Evolutionary conservation across 768 basidiomycete genomes (phyloP).

Genomic region (Pisolithus tinctorius): DNA sequence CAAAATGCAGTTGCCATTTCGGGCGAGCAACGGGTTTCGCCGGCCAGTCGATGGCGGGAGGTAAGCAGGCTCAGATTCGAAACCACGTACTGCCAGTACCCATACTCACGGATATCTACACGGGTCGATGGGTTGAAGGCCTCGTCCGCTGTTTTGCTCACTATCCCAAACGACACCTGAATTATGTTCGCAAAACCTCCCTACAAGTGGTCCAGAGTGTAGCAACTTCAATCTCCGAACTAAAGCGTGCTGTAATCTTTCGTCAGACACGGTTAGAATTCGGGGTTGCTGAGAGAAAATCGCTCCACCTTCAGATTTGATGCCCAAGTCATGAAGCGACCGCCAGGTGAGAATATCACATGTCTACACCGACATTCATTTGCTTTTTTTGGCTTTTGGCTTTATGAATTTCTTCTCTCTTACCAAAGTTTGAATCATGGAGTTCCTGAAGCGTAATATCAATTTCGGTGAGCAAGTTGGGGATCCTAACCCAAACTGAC

Average conservation of each 20-base stretch:
- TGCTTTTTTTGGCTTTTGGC: conserved; percentile 40
- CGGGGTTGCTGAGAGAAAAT: neutral
- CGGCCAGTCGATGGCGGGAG: neutral
- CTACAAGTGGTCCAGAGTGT: neutral
- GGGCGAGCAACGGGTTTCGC: neutral
- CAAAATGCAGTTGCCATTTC: neutral
- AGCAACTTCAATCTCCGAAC: neutral
- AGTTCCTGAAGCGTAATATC: conserved; percentile 48
- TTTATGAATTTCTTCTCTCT: conserved; percentile 76
- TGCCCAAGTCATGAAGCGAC: neutral
- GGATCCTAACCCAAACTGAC: conserved; percentile 36
- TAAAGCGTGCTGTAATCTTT: neutral
- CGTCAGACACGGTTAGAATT: neutral
- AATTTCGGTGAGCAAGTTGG: neutral
- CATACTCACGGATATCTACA: neutral
- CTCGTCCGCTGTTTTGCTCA: too few species aligned
- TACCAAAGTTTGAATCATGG: conserved; percentile 84
- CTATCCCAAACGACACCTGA: too few species aligned
- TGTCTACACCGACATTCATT: neutral
- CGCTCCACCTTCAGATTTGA: conserved; percentile 7
- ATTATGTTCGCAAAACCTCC: neutral
- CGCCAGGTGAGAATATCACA: neutral
- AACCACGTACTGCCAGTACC: neutral
- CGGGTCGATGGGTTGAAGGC: too few species aligned
- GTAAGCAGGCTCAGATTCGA: too few species aligned